phyloP scores from a whole-genome alignment of 192 early-diverging fungal genomes.

The Backusella westeae region DNA sequence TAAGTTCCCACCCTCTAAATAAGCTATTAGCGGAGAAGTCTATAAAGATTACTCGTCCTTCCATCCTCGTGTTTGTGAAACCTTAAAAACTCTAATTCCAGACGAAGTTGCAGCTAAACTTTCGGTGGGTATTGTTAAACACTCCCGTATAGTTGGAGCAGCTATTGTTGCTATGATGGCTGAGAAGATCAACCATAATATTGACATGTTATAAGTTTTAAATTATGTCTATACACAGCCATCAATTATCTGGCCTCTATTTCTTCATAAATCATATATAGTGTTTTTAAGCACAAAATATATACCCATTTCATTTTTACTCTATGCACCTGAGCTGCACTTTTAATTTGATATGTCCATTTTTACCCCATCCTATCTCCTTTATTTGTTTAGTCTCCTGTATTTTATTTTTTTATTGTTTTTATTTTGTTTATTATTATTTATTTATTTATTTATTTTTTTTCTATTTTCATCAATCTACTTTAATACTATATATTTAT shows the following conservation, averaged over 20 bases:
- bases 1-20: neutral
- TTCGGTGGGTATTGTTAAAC: slow-evolving; percentile 35
- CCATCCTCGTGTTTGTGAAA: slow-evolving; percentile 40
- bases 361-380: neutral
- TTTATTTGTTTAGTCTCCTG: neutral
- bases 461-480: neutral
- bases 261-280: slow-evolving; percentile 1
- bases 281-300: neutral
- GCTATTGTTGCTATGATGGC: slow-evolving; percentile 44
- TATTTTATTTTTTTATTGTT: neutral
- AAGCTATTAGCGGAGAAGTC: slow-evolving; percentile 40
- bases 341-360: slow-evolving; percentile 1
- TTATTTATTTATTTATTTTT: neutral
- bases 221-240: neutral
- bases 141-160: slow-evolving; percentile 37
- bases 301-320: neutral
- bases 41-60: slow-evolving; percentile 39
- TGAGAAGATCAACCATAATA: slow-evolving; percentile 20
- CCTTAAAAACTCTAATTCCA: slow-evolving; percentile 32
- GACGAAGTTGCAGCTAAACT: slow-evolving; percentile 33
- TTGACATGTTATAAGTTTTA: slow-evolving; percentile 9
- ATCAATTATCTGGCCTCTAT: neutral
- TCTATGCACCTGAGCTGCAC: neutral
- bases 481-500: neutral
- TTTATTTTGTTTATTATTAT: neutral